Percentiles rank a stretch among this genome's conserved stretches.
Evolutionary conservation across 1,139 yeast species (phyloP).

Genomic region (Saccharomyces hybrid): DNA sequence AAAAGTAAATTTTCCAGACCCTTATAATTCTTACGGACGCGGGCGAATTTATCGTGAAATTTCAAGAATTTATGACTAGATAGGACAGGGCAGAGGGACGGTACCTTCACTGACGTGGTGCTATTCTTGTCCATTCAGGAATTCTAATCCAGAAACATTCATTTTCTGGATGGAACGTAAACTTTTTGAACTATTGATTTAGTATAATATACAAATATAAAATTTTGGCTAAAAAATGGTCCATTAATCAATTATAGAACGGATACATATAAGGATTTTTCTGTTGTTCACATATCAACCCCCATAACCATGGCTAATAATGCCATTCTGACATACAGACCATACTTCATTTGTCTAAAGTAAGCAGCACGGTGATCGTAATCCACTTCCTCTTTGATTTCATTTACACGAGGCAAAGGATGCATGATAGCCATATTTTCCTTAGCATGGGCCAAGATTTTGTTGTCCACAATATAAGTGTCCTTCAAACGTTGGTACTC

Average conservation of each 20-base stretch:
- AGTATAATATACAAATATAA: background rate
- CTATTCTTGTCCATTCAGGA: background rate
- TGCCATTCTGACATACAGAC: slow-evolving; percentile 97
- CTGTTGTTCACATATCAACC: slow-evolving; percentile 41
- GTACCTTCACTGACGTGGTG: background rate
- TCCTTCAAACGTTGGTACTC: slow-evolving; percentile 88
- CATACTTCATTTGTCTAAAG: slow-evolving; percentile 98
- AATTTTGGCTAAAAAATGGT: background rate
- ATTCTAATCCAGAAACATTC: background rate
- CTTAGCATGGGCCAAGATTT: slow-evolving; percentile 83
- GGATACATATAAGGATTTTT: background rate
- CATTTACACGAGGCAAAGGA: slow-evolving; percentile 95
- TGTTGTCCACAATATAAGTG: slow-evolving; percentile 86
- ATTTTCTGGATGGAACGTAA: background rate
- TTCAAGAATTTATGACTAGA: background rate
- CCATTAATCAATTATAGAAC: background rate
- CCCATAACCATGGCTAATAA: slow-evolving; percentile 96
- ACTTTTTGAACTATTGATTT: background rate
- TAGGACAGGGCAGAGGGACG: background rate
- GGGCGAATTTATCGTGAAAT: background rate
- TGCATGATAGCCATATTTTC: slow-evolving; percentile 99
- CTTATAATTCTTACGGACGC: background rate
- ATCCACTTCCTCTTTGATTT: slow-evolving; percentile 96
- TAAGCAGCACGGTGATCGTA: slow-evolving; percentile 98
- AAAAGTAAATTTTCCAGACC: background rate